Percentiles rank a stretch among this genome's conserved stretches.
These are phyloP conservation scores for Tolypocladium tundrense DNA, from an alignment of 2,329 filamentous ascomycete genomes.

Conservation along the genomic window DNA sequence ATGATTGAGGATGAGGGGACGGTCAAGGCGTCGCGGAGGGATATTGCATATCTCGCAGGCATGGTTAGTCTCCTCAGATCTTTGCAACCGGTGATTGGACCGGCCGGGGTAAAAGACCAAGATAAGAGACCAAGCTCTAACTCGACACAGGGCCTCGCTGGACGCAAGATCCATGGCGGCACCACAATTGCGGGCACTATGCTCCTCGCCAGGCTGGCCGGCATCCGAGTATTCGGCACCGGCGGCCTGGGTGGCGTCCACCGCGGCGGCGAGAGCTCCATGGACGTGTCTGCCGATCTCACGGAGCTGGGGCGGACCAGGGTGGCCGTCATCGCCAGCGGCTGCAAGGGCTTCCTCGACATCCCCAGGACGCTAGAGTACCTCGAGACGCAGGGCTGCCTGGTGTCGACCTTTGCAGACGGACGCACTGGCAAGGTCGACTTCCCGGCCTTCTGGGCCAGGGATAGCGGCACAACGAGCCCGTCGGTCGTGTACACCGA, in stretches of 20 bases:
- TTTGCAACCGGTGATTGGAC: background rate
- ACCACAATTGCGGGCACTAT: slow-evolving; percentile 93
- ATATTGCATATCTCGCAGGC: slow-evolving; percentile 73
- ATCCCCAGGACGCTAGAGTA: slow-evolving; percentile 79
- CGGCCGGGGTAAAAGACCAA: background rate
- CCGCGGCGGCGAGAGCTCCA: slow-evolving; percentile 70
- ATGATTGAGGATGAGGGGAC: slow-evolving; percentile 61
- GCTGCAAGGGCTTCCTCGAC: slow-evolving; percentile 94
- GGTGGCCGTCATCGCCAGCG: slow-evolving; percentile 79
- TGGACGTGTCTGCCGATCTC: slow-evolving; percentile 93
- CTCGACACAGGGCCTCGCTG: slow-evolving; percentile 45
- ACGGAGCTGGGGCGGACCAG: slow-evolving; percentile 86
- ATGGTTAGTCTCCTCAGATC: slow-evolving; percentile 43
- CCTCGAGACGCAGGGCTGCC: slow-evolving; percentile 62
- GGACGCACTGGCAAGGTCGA: slow-evolving; percentile 62
- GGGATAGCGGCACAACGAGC: slow-evolving; percentile 75
- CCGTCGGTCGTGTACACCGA: slow-evolving; percentile 67
- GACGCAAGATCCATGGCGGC: slow-evolving; percentile 67
- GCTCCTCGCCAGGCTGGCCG: slow-evolving; percentile 75
- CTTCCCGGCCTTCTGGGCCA: slow-evolving; percentile 87
- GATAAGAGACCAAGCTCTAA: background rate
- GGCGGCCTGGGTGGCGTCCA: slow-evolving; percentile 93
- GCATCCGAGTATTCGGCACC: slow-evolving; percentile 88
- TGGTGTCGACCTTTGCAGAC: slow-evolving; percentile 84
- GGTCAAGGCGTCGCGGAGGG: slow-evolving; percentile 76